phyloP scores from a whole-genome alignment of 148 eudicot genomes.

The Arbutus unedo region DNA sequence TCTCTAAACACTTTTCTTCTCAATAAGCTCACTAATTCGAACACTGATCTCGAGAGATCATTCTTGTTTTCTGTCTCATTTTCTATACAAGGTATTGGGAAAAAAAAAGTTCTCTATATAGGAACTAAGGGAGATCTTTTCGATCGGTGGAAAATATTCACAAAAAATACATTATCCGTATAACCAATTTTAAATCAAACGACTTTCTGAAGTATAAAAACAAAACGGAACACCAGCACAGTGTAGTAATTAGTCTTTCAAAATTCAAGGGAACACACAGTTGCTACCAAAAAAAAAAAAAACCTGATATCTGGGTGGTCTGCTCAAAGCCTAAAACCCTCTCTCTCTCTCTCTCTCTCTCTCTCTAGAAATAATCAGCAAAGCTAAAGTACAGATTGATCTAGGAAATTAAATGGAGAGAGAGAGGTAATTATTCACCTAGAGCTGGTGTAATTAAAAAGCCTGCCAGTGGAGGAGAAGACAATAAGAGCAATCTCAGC shows the following conservation, averaged over 20 bases:
- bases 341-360: not conserved
- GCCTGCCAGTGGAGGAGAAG: slow-evolving; percentile 29
- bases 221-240: no score
- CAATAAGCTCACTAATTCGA: not conserved
- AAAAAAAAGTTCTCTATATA: not conserved
- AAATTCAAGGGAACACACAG: not conserved
- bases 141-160: not conserved
- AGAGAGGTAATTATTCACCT: slow-evolving; percentile 11
- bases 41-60: not conserved
- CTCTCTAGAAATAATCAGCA: not conserved
- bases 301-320: not conserved
- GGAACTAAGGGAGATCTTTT: not conserved
- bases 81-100: not conserved
- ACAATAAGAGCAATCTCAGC: slow-evolving; percentile 27
- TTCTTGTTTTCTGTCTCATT: not conserved
- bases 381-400: not conserved
- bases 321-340: not conserved
- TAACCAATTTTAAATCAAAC: not conserved
- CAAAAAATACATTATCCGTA: not conserved
- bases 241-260: not conserved
- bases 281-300: not conserved
- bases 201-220: not conserved
- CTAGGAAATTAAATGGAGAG: not conserved
- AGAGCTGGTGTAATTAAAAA: slow-evolving; percentile 26
- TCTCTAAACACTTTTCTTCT: no score